A percentile compares a stretch with the other conserved stretches of the same genome.
Evolutionary conservation across 495 filamentous ascomycete genomes (phyloP).

Genomic region (Parmelia sp.): DNA sequence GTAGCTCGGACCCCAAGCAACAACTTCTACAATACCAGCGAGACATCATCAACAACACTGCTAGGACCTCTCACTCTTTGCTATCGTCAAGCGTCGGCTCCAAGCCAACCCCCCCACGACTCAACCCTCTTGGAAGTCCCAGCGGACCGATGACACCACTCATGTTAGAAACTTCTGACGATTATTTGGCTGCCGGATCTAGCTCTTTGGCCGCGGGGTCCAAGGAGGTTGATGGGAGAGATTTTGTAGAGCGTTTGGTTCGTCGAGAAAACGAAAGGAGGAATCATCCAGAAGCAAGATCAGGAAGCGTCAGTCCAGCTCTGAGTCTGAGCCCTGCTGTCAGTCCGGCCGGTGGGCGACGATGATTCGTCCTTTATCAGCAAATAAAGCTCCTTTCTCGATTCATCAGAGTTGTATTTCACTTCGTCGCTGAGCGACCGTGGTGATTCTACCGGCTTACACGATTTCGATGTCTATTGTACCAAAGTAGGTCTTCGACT

Average conservation of each 20-base stretch:
- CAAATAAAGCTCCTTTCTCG: not conserved
- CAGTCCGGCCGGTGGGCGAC: slow-evolving; percentile 18
- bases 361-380: slow-evolving; percentile 2
- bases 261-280: slow-evolving; percentile 36
- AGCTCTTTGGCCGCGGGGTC: slow-evolving; percentile 22
- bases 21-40: slow-evolving; percentile 53
- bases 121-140: slow-evolving; percentile 65
- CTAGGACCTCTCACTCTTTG: slow-evolving; percentile 26
- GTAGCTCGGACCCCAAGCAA: slow-evolving; percentile 39
- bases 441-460: not conserved
- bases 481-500: not conserved
- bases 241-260: slow-evolving; percentile 37
- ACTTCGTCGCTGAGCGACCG: not conserved
- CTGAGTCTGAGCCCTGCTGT: slow-evolving; percentile 23
- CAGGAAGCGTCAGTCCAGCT: slow-evolving; percentile 21
- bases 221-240: slow-evolving; percentile 22
- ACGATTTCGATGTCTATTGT: not conserved
- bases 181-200: slow-evolving; percentile 46
- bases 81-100: slow-evolving; percentile 26
- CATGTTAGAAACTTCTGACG: slow-evolving; percentile 53
- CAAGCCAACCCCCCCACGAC: slow-evolving; percentile 48
- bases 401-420: not conserved
- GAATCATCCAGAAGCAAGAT: slow-evolving; percentile 19
- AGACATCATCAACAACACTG: slow-evolving; percentile 48
- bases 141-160: slow-evolving; percentile 69